Evolutionary conservation across 805 yeast genomes (phyloP), one percentile per base, ranked within the genome.

Genomic region (Lipomyces sp.): DNA sequence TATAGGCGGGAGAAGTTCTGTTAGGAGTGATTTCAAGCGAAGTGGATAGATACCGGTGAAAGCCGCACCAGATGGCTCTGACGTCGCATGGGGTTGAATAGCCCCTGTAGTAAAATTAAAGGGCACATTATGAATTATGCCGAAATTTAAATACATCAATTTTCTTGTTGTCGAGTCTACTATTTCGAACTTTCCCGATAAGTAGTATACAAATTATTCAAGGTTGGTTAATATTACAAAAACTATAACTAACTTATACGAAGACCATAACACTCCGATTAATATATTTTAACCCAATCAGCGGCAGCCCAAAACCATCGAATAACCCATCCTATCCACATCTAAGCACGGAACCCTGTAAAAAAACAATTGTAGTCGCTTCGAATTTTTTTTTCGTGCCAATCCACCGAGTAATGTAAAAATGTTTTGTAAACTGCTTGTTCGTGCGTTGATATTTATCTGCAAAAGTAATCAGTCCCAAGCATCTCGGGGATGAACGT

Each of bases 251-350:
- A 4, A n/a, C 7, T 24, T 42, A 42, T 42, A 42, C 24, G 15
- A 42, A 53, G 15, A 53, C 56, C 56, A 53, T n/a, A 53, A 53
- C 24, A 53, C 56, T 53, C 56, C 56, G 8, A 13, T 53, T 53
- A 30, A 30, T n/a, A 53, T 33, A 30, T 18, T 24, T 24, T 24
- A 24, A 24, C 1, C 48, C 48, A 53, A 18, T 3, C 8, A 30
- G 24, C 54, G 30, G 29, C 39, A 8, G 4, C 13, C 58, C 42
- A 2, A n/a, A 29, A 34, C 39, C 11, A 1, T 29, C 48, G 15
- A 29, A 24, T 72, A 66, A 53, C 18, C 18, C 6, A 42, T 42
- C 48, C 18, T n/a, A 42, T 42, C 24, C 24, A 42, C 7, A 1
- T 42, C 48, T 42, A 42, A 15, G n/a, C 18, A 4, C 4, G n/a